phyloP scores from a whole-genome alignment of 2,329 filamentous ascomycete species.

The Cladosporium sp. region DNA sequence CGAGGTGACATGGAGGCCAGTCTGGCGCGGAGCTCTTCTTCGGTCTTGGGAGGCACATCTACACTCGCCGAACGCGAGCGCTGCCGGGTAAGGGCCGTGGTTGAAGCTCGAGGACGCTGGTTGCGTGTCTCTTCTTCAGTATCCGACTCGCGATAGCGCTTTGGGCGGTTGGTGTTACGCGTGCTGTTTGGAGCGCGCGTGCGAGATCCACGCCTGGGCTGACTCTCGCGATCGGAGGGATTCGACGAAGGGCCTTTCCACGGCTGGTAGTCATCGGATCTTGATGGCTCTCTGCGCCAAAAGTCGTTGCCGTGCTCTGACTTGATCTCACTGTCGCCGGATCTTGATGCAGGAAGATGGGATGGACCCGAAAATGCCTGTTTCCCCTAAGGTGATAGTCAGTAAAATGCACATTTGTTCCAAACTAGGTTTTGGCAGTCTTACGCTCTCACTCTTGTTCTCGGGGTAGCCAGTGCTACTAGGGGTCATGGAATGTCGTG shows the following conservation, averaged over 20 bases:
- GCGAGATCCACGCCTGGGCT: neutral
- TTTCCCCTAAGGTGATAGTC: neutral
- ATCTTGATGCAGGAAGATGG: neutral
- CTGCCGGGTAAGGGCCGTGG: neutral
- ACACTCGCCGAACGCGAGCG: neutral
- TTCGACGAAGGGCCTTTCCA: neutral
- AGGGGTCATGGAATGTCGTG: neutral
- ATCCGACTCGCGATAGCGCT: neutral
- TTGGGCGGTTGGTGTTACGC: neutral
- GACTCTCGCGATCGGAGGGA: neutral
- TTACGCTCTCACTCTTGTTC: neutral
- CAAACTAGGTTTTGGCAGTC: neutral
- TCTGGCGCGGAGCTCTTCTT: neutral
- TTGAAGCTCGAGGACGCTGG: neutral
- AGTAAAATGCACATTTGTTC: neutral
- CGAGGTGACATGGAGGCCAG: neutral
- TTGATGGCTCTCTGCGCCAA: neutral
- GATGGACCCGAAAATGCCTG: neutral
- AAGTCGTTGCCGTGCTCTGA: neutral
- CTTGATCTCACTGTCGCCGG: neutral
- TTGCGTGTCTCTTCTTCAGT: neutral
- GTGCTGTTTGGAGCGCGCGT: neutral
- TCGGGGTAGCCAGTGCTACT: neutral
- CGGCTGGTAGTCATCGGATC: neutral
- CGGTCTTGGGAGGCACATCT: neutral